Evolutionary conservation across 2,329 filamentous ascomycete genomes (phyloP), one percentile per base, ranked within the genome.

Genomic region (Exserohilum turcica): DNA sequence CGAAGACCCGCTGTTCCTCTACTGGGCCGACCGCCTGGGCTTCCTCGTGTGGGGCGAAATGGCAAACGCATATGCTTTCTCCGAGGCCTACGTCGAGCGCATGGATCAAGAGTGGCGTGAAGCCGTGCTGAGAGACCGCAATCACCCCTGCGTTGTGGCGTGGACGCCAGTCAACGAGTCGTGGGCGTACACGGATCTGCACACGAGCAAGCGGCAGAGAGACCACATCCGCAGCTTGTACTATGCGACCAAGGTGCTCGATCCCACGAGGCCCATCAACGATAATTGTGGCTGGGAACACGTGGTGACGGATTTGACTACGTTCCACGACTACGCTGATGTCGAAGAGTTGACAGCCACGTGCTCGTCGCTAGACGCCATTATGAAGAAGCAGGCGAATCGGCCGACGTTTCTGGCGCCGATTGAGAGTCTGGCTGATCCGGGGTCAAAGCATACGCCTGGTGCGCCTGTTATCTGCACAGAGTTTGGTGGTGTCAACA

Each of bases 271-370:
- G 5, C 85, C 85, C 13, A 79, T 89, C 64, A 89, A 89, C 64
- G 86, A 89, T 69, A 89, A 89, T 70, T 89, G 86, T 59, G 86
- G 86, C 29, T 89, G 86, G 86, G 85, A 89, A 64, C 86, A 88
- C 57, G 85, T 88, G 5, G 62, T 78, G 9, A 86, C 83, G 0
- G 86, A 89, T 60, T 74, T 89, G 2, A 84, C 82, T 19, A 88
- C 86, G 0, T 89, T 86, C 76, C 86, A 89, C 67, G 86, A 89
- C 69, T 89, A 89, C 66, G 77, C 78, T 15, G 86, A 88, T 61
- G 83, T 77, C 0, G 76, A 80, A 0, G 80, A 79, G 18, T 78
- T 89, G 6, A 76, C 80, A 5, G 74, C 80, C 53, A 83, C 82
- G 1, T 88, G 84, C 63, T 72, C 76, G 0, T 79, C 74, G 2